Evolutionary conservation across 768 basidiomycete genomes (phyloP).

Genomic region (Auriculariales sp.): DNA sequence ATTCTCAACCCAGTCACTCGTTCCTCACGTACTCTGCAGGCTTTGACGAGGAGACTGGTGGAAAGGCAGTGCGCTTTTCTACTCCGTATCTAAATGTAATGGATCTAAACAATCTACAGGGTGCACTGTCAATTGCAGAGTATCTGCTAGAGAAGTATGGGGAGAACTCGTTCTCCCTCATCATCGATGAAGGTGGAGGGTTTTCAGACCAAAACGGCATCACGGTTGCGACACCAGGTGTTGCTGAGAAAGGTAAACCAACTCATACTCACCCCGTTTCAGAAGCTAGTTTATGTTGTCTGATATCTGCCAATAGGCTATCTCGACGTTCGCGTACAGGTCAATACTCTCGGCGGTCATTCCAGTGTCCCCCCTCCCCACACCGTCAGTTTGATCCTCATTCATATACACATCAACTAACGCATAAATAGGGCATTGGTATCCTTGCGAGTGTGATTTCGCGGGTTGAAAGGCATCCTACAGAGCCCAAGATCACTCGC

Average conservation of each 20-base stretch:
- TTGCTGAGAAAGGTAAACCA: conserved; percentile 64
- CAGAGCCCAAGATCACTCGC: conserved; percentile 26
- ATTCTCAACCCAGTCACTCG: too few relatives aligned
- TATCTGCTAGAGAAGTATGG: conserved; percentile 50
- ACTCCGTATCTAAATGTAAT: neutral
- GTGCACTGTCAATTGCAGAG: conserved; percentile 24
- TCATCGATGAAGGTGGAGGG: conserved; percentile 38
- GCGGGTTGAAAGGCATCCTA: conserved; percentile 51
- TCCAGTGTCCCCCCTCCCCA: conserved; percentile 73
- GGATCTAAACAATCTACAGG: conserved; percentile 14
- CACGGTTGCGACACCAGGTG: conserved; percentile 43
- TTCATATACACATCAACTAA: neutral
- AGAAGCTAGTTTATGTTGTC: too few relatives aligned
- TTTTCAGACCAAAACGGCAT: conserved; percentile 36
- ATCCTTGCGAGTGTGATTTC: conserved; percentile 60
- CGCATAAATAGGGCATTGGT: conserved; percentile 48
- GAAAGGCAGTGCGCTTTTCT: conserved; percentile 22
- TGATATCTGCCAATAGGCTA: too few relatives aligned
- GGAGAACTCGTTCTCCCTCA: conserved; percentile 50
- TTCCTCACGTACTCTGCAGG: too few relatives aligned
- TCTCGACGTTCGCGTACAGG: conserved; percentile 43
- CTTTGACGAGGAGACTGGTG: conserved; percentile 64
- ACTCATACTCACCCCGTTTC: too few relatives aligned
- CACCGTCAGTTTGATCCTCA: conserved; percentile 32
- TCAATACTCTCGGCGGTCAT: conserved; percentile 66